Evolutionary conservation across 306 rosid genomes (phyloP).

Genomic region (Rosa lucieae): DNA sequence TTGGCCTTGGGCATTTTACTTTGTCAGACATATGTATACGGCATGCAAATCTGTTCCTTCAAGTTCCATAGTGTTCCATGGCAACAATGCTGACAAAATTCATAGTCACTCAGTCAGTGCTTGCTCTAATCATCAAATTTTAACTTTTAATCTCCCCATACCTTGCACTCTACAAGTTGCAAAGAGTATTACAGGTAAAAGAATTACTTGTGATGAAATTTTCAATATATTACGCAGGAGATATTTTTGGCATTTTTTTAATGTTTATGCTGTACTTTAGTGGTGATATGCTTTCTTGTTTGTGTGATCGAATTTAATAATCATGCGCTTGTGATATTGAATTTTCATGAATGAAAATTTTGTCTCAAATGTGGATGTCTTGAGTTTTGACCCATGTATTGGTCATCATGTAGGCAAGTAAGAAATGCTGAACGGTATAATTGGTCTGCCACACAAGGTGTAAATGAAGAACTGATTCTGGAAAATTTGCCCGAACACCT

Average conservation of each 20-base stretch:
- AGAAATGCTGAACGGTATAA: constrained; percentile 67
- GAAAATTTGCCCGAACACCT: constrained; percentile 84
- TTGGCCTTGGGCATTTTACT: neutral
- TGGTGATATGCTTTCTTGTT: neutral
- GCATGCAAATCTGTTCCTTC: neutral
- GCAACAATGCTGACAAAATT: neutral
- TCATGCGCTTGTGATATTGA: neutral
- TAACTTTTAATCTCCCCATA: neutral
- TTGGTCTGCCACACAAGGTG: constrained; percentile 91
- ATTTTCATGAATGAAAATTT: neutral
- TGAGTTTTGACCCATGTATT: neutral
- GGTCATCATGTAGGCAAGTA: constrained; percentile 54
- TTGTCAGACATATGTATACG: neutral
- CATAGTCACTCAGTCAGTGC: neutral
- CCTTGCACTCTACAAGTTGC: neutral
- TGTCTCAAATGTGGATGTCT: neutral
- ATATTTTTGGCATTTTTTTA: no score
- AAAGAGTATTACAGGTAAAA: neutral
- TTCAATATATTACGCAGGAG: neutral
- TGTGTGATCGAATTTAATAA: neutral
- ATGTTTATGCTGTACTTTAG: neutral
- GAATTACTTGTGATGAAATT: no score
- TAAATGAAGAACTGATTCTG: constrained; percentile 74
- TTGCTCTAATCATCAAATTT: neutral
- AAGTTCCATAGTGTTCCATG: neutral